Percentiles rank a stretch among this genome's conserved stretches.
Conservation (phyloP, 495 filamentous ascomycete genomes). For the Rostrohypoxylon terebratum region DNA sequence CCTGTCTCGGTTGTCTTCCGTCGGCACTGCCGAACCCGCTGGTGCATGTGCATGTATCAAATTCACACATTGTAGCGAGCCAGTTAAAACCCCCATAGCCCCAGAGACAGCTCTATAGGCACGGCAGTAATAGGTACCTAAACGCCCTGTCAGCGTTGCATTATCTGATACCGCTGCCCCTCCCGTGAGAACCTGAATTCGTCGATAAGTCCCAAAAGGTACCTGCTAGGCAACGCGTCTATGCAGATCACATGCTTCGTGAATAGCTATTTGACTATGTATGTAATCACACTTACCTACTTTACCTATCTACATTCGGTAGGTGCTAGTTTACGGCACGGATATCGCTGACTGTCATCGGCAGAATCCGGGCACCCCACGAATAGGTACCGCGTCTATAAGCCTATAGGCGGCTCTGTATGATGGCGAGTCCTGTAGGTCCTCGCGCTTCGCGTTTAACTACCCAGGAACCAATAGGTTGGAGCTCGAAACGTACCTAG, state of each 20-base stretch:
- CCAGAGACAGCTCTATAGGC: too few relatives aligned
- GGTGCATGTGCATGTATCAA: not conserved
- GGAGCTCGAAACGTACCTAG: not conserved
- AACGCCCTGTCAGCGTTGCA: not conserved
- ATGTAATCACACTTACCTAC: not conserved
- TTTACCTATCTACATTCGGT: not conserved
- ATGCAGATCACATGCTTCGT: not conserved
- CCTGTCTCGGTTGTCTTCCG: not conserved
- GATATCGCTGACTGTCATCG: not conserved
- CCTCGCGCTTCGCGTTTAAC: not conserved
- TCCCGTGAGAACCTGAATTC: not conserved
- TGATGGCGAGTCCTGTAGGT: not conserved
- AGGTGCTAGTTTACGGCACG: not conserved
- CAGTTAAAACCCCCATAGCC: too few relatives aligned
- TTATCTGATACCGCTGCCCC: not conserved
- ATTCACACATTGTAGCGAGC: not conserved
- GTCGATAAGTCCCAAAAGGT: not conserved
- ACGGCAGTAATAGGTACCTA: not conserved
- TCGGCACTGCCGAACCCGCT: not conserved
- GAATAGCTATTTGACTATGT: conserved; percentile 4
- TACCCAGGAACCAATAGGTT: not conserved
- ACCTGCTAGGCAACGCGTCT: not conserved
- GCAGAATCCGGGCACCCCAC: not conserved
- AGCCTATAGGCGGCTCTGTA: not conserved
- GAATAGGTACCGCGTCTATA: not conserved